Evolutionary conservation across 1,284 basidiomycete species (phyloP), one percentile per base, ranked within the genome.

Genomic region (Trichosporon sp.): DNA sequence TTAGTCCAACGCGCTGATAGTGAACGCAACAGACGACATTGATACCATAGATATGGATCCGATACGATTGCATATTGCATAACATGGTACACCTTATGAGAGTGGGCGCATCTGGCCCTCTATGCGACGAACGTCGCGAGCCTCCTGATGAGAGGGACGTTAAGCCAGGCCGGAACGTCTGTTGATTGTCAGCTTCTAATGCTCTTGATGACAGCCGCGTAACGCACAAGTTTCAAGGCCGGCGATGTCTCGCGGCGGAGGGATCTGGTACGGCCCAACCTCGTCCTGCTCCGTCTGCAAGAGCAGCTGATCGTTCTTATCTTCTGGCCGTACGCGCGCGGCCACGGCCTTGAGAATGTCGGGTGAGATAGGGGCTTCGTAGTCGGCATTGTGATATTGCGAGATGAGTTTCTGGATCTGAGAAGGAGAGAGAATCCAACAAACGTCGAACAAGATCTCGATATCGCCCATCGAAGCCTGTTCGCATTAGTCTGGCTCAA

Each of bases 341-440:
- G 95, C 94, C 63, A 98, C 96, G n/a, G 97, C 93, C 70, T 93
- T 91, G 65, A 98, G 87, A 72, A 98, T 98, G 84, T 98, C 96
- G 38, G 94, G 92, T 0, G 95, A 95, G 78, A 98, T 96, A 4
- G 96, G 96, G 76, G 93, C 94, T 91, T 97, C 82, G 38, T 78
- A 78, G 85, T 99, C 97, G 65, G 97, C 97, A 72, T 97, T 96
- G 80, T 97, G 96, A 86, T 99, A 99, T 85, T 97, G 96, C 72
- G 92, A 92, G 85, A 96, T 97, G 89, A 98, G 94, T 80, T 96
- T 92, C 86, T 99, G 97, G 78, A 99, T 99, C 84, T 99, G 97
- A 81, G 96, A 96, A 0, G 97, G 97, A 72, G 95, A 98, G 68
- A 99, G 87, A 91, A 99, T 99, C 97, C 97, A 99, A 87, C 96